Evolutionary conservation across 2,329 filamentous ascomycete genomes (phyloP), one percentile per base, ranked within the genome.

Genomic region (Periglandula ipomoeae): DNA sequence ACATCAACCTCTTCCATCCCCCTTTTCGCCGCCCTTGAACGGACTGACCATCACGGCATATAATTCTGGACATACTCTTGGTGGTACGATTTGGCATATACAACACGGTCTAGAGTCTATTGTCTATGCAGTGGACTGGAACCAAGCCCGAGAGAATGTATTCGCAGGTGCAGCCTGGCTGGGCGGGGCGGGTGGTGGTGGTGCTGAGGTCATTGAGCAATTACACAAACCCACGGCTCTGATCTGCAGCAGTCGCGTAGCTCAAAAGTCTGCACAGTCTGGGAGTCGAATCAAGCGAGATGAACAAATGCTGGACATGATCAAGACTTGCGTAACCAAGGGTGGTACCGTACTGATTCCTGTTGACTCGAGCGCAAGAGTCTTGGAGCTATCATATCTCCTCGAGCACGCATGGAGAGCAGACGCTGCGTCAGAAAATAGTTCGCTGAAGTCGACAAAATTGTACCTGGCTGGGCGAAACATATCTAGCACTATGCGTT

Each of bases 1-100:
- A 3, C 90, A 95, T 61, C 88, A 96, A 59, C 91, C 93, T 1
- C 75, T 89, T 1, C 81, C 87, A 0, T 93, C 89, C 5, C 85
- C 89, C 1, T 94, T 89, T 61, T 94, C 89, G 2, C 89, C 90
- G 4, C 86, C 91, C 1, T 74, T 96, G 15, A 90, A 93, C 57
- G 90, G 90, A 4, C 79, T 98, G 17, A 95, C 89, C 2, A 87
- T 98, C 55, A 98, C 93, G 1, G 93, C 93, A 1, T 97, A 97
- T 70, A 95, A 94, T 67, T 89, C 93, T 7, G 93, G 93, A 54
- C 91, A 96, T 63, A 96, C 91, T 0, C 78, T 97, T 0, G 93
- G 93, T 65, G 93, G 93, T 49, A 97, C 93, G 22, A 95, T 98
- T 71, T 98, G 93, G 93, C 91, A 97, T 61, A 90, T 98, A 55